These are phyloP conservation scores for Eucalyptus fibrosa DNA, from an alignment of 345 rosid genomes.

Conservation along the genomic window DNA sequence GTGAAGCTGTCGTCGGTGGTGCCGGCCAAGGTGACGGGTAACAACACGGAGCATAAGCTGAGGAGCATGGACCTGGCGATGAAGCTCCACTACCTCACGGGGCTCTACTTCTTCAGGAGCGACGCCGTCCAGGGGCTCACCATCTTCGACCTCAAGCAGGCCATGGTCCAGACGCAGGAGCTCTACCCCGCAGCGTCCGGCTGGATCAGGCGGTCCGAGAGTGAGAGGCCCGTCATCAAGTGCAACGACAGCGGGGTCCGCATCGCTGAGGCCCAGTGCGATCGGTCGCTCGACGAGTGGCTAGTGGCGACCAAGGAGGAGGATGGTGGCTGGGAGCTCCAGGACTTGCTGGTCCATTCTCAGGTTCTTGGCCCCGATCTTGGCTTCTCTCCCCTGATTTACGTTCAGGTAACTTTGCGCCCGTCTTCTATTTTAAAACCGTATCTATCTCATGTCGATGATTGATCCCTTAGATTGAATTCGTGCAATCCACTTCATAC, in stretches of 20 bases:
- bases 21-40: constrained; percentile 33
- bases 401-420: constrained; percentile 37
- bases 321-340: constrained; percentile 4
- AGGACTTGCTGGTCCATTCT: constrained; percentile 13
- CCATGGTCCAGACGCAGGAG: constrained; percentile 28
- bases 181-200: constrained; percentile 24
- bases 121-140: constrained; percentile 23
- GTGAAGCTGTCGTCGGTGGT: constrained; percentile 46
- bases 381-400: constrained; percentile 53
- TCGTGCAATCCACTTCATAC: background rate
- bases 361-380: constrained; percentile 71
- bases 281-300: constrained; percentile 43
- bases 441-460: background rate
- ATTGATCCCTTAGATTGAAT: background rate
- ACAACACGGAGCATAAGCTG: constrained; percentile 21
- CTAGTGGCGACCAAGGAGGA: background rate
- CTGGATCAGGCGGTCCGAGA: constrained; percentile 39
- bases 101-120: constrained; percentile 40
- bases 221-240: constrained; percentile 33
- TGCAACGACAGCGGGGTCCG: constrained; percentile 84
- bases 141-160: constrained; percentile 20
- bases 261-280: constrained; percentile 35
- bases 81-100: constrained; percentile 67
- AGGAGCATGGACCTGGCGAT: constrained; percentile 51
- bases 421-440: background rate